A percentile compares a stretch with the other conserved stretches of the same genome.
Conservation (phyloP, 805 yeast genomes). For the Saccharomycodes ludwigii region DNA sequence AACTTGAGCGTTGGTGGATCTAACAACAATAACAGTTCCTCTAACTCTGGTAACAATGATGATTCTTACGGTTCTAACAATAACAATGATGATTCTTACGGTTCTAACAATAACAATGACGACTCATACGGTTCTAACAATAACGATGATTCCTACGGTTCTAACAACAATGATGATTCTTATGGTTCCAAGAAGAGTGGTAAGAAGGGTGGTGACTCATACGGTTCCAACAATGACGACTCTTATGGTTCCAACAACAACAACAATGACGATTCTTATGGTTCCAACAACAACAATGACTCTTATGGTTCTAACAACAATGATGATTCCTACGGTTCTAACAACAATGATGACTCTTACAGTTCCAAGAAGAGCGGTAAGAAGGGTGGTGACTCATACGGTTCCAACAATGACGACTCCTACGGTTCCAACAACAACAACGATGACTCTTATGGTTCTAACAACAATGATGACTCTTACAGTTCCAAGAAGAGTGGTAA, state of each 20-base stretch:
- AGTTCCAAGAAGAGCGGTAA: constrained; percentile 12
- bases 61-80: constrained; percentile 19
- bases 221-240: constrained; percentile 20
- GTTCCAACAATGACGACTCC: constrained; percentile 20
- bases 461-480: constrained; percentile 11
- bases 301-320: constrained; percentile 14
- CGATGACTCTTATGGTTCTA: constrained; percentile 10
- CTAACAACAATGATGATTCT: constrained; percentile 15
- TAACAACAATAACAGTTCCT: constrained; percentile 7
- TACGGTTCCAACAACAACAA: constrained; percentile 18
- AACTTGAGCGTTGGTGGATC: constrained; percentile 11
- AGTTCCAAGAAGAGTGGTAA: constrained; percentile 20
- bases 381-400: constrained; percentile 16
- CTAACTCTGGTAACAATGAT: constrained; percentile 13
- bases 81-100: constrained; percentile 16
- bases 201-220: constrained; percentile 12
- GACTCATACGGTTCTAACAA: constrained; percentile 21
- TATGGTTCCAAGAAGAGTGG: constrained; percentile 14
- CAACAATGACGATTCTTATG: constrained; percentile 16
- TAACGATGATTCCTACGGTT: constrained; percentile 21
- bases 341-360: constrained; percentile 8
- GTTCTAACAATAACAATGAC: constrained; percentile 14
- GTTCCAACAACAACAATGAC: constrained; percentile 12
- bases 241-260: constrained; percentile 22
- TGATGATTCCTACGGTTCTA: constrained; percentile 13